phyloP scores from a whole-genome alignment of 2,329 filamentous ascomycete genomes.

The Colletotrichum sansevieriae region DNA sequence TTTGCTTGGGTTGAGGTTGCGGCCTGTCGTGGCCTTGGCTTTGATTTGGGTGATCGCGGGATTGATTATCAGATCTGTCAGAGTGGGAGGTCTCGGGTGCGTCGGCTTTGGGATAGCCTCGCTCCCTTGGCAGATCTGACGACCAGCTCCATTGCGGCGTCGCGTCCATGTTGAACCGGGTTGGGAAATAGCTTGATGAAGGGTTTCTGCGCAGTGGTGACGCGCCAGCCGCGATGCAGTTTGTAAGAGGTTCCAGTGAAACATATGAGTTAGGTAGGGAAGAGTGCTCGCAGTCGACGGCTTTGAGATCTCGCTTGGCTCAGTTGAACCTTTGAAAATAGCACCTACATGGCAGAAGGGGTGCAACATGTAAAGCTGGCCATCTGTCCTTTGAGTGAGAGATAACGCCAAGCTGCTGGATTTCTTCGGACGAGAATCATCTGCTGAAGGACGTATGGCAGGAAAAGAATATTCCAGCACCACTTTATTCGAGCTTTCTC shows the following conservation, averaged over 20 bases:
- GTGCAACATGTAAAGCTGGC: conserved; percentile 6
- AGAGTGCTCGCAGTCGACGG: neutral
- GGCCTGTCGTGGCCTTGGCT: neutral
- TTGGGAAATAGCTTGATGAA: neutral
- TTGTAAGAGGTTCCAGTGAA: neutral
- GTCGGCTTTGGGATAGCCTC: conserved; percentile 16
- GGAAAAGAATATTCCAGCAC: conserved; percentile 40
- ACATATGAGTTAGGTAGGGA: neutral
- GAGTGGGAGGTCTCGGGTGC: conserved; percentile 4
- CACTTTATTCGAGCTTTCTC: conserved; percentile 37
- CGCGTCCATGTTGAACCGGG: conserved; percentile 20
- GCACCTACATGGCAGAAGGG: conserved; percentile 38
- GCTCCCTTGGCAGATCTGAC: conserved; percentile 21
- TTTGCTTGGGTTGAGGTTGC: conserved; percentile 43
- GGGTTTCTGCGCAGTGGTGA: conserved; percentile 3
- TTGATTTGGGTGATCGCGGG: neutral
- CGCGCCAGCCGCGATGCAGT: neutral
- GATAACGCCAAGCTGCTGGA: conserved; percentile 15
- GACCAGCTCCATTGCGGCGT: conserved; percentile 36
- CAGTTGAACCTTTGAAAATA: conserved; percentile 14
- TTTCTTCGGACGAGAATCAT: conserved; percentile 5
- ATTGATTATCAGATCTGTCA: conserved; percentile 4
- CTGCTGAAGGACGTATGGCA: neutral
- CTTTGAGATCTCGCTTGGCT: conserved; percentile 23
- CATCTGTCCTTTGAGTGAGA: conserved; percentile 29